Evolutionary conservation across 768 basidiomycete species (phyloP), one percentile per base, ranked within the genome.

Genomic region (Collybia sordida): DNA sequence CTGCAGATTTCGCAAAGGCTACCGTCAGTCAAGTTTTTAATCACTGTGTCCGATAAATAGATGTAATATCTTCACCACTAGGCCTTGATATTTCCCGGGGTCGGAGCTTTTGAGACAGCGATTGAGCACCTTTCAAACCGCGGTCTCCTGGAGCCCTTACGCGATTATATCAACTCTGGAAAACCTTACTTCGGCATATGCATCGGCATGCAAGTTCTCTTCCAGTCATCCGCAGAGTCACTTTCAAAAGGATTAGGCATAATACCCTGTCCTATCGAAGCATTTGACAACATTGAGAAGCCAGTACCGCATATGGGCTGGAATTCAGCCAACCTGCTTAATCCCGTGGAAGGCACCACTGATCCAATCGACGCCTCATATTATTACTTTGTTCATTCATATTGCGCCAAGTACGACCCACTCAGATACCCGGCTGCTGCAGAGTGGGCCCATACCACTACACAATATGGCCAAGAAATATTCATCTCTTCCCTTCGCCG

Each of bases 381-480:
- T 62, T 98, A 95, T 64, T 99, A 99, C 71, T 99, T 95, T 64
- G 95, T 99, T 27, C 97, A 99, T 72, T 98, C 97, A 12, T 99
- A 83, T 73, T 83, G 88, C 57, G 92, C 88, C 47, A 82, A 78
- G 45, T 94, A 92, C 64, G 78, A 83, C 56, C 78, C 82, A 34
- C 72, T 68, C 51, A 68, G 61, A 41, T 68, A 79, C 58, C 75
- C 78, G 12, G 79, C 77, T 40, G 78, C 83, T 18, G 80, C 85
- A 37, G 67, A 82, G 49, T 98, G 93, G 88, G 80, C 82, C 3
- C 82, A 95, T 69, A 84, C 89, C 12, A 86, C 87, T 18, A 93
- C 95, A 2, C 88, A 95, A 69, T 99, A 98, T 67, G 97, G 96
- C n/a, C 79, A 82, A 51, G 93, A 98, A 69, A 68, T 89, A 18